Percentiles rank a stretch among this genome's conserved stretches.
These are phyloP conservation scores for Cordyceps cateniannulata DNA, from an alignment of 2,329 filamentous ascomycete genomes.

Conservation along the genomic window DNA sequence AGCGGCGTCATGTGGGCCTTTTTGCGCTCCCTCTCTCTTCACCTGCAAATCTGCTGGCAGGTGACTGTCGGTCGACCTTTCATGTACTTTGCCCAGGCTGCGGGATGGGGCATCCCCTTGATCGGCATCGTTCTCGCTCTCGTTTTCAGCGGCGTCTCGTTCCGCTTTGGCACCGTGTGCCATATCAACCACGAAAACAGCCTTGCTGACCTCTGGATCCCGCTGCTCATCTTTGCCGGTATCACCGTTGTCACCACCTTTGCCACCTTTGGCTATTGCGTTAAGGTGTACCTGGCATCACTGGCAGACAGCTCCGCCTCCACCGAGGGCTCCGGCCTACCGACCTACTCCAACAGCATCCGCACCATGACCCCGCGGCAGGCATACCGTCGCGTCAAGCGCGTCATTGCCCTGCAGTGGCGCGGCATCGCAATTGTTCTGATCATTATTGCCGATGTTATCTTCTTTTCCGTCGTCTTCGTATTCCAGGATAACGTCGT, in stretches of 20 bases:
- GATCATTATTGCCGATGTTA: conserved; percentile 83
- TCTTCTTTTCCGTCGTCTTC: conserved; percentile 90
- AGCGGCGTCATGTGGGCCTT: conserved; percentile 85
- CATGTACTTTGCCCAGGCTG: conserved; percentile 74
- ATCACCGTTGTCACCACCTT: conserved; percentile 75
- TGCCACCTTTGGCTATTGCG: conserved; percentile 82
- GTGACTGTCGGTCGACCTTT: conserved; percentile 80
- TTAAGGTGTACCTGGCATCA: conserved; percentile 87
- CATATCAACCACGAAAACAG: conserved; percentile 90
- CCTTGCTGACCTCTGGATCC: conserved; percentile 83
- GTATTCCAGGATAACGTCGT: conserved; percentile 77
- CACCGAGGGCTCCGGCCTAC: conserved; percentile 65
- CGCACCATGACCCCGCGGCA: conserved; percentile 75
- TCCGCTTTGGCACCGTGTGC: conserved; percentile 84
- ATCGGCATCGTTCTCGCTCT: conserved; percentile 71
- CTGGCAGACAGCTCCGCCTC: conserved; percentile 65
- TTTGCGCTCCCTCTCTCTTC: conserved; percentile 80
- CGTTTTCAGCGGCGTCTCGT: conserved; percentile 84
- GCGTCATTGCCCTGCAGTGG: conserved; percentile 90
- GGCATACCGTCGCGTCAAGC: conserved; percentile 78
- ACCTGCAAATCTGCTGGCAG: conserved; percentile 98
- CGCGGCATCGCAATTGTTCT: conserved; percentile 83
- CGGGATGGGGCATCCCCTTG: conserved; percentile 79
- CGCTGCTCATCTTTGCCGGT: conserved; percentile 70
- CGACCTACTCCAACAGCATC: conserved; percentile 65